Conservation (phyloP, 345 rosid genomes). For the Excoecaria agallocha region DNA sequence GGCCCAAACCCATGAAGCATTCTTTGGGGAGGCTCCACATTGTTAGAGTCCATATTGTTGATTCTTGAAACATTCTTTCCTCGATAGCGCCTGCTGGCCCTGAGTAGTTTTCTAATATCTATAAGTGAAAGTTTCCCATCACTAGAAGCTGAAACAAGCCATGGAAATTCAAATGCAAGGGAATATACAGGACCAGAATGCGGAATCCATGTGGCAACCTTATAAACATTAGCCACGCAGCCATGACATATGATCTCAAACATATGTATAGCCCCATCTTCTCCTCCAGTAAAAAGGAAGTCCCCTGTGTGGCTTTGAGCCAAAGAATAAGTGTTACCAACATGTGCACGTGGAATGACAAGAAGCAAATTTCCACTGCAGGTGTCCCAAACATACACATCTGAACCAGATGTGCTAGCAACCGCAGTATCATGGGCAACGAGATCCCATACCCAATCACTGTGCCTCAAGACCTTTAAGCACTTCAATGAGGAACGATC, state of each 20-base stretch:
- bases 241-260: conserved; percentile 49
- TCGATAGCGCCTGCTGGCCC: conserved; percentile 32
- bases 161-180: conserved; percentile 91
- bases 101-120: conserved; percentile 73
- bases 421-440: conserved; percentile 66
- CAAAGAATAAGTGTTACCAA: conserved; percentile 59
- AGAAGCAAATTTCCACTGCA: conserved; percentile 48
- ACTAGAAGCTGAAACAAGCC: conserved; percentile 92
- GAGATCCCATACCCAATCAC: conserved; percentile 91
- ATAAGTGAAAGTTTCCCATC: conserved; percentile 79
- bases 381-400: conserved; percentile 78
- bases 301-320: conserved; percentile 81
- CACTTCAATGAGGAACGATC: conserved; percentile 70
- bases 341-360: conserved; percentile 56
- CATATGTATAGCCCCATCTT: conserved; percentile 91
- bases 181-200: conserved; percentile 77
- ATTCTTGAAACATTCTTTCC: conserved; percentile 40
- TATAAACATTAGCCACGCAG: conserved; percentile 25
- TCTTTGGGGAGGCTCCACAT: conserved; percentile 83
- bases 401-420: conserved; percentile 68
- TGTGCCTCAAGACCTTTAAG: conserved; percentile 62
- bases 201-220: conserved; percentile 79
- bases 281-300: conserved; percentile 86
- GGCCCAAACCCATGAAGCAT: conserved; percentile 82
- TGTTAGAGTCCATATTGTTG: conserved; percentile 17